Base-by-base conservation (phyloP, 2,329 filamentous ascomycete genomes). In the Hypoxylon sp. region DNA sequence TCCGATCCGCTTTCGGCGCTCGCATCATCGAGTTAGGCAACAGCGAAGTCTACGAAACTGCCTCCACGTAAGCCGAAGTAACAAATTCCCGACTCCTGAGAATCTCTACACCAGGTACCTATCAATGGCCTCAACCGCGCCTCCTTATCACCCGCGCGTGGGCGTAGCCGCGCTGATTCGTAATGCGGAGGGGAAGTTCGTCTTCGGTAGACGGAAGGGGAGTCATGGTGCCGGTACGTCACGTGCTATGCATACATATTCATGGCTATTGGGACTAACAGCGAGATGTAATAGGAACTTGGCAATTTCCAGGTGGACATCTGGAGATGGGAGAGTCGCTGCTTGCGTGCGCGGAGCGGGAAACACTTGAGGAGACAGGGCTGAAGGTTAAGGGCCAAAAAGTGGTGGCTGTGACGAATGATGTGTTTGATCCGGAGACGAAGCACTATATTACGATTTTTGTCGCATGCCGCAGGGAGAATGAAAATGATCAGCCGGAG, bases 371-470 rank as follows among this genome's bases (percentile, higher is more conserved):
- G 77, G 92, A 95, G 75, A 93, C 92, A 0, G 90, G 86, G 0
- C 82, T 94, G 0, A 73, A 79, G 0, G 82, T 94, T 1, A 81
- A 78, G 1, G 82, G 85, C 6, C 54, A 87, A 4, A 83, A 82
- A 50, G 84, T 91, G 42, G 71, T 90, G 0, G 87, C 85, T 0
- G 85, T 88, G 0, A 93, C 90, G 4, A 93, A 94, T 75, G 89
- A 90, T 73, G 76, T 92, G 0, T 92, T 94, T 76, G 74, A 79
- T 0, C 48, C 66, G 6, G 84, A 86, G n/a, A 79, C 79, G 0
- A 92, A 90, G 78, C 92, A 95, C 76, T 95, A 95, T 75, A 84
- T 94, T 56, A 95, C 92, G 0, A 78, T 94, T 2, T 94, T 92
- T 72, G 86, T 93, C 68, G 81, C 82, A 0, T 89, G 87, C 46